Evolutionary conservation across 495 filamentous ascomycete genomes (phyloP).

Genomic region (Glarea lozoyensis): DNA sequence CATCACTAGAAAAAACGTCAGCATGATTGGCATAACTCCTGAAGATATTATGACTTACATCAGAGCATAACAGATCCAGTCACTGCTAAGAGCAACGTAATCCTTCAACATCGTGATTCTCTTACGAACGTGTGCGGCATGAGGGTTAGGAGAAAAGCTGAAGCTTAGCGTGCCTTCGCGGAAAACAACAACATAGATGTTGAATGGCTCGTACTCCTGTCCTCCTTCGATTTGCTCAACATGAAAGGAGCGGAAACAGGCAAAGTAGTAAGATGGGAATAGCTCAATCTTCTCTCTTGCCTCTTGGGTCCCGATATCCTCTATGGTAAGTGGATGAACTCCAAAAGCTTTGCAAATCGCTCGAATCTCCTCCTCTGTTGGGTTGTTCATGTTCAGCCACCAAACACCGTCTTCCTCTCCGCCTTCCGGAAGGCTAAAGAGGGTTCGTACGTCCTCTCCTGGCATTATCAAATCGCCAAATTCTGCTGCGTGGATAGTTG

Average conservation of each 20-base stretch:
- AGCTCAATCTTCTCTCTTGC: constrained; percentile 96
- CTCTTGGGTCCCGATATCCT: constrained; percentile 92
- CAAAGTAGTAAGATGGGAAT: constrained; percentile 95
- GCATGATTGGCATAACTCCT: neutral
- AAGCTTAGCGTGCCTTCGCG: constrained; percentile 92
- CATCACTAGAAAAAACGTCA: constrained; percentile 51
- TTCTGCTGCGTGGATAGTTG: constrained; percentile 81
- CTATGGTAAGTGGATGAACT: constrained; percentile 85
- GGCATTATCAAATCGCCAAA: constrained; percentile 80
- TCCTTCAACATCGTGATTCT: constrained; percentile 88
- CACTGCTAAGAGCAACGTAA: constrained; percentile 82
- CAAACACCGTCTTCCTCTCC: constrained; percentile 60
- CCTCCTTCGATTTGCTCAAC: constrained; percentile 54
- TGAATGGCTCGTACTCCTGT: constrained; percentile 73
- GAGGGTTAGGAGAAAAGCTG: constrained; percentile 75
- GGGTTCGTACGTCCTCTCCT: constrained; percentile 77
- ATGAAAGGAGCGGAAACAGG: constrained; percentile 90
- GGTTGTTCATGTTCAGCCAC: constrained; percentile 93
- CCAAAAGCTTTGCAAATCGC: constrained; percentile 87
- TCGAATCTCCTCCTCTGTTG: constrained; percentile 79
- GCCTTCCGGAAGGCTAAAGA: constrained; percentile 66
- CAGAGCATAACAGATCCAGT: constrained; percentile 98
- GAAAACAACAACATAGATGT: constrained; percentile 95
- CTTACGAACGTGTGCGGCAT: constrained; percentile 80
- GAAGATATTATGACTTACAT: constrained; percentile 52